phyloP scores from a whole-genome alignment of 768 basidiomycete species.

The Pilatotrama ljubarskyi region DNA sequence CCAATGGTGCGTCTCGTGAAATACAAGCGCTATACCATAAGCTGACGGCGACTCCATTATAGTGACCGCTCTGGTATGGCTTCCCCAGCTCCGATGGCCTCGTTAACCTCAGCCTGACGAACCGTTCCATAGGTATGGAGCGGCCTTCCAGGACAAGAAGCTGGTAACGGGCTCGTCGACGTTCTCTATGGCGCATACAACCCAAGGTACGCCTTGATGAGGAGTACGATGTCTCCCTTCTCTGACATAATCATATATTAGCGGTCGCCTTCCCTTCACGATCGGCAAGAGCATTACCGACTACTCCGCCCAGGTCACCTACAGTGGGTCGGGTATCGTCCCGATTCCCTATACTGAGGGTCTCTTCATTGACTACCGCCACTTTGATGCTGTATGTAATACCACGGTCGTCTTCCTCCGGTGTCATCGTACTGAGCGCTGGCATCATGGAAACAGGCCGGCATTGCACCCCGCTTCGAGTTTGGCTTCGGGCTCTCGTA shows the following conservation, averaged over 20 bases:
- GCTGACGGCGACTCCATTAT: background rate
- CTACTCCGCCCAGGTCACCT: constrained; percentile 45
- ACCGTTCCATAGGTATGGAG: constrained; percentile 42
- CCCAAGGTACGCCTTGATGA: constrained; percentile 43
- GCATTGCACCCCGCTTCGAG: constrained; percentile 76
- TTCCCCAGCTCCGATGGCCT: background rate
- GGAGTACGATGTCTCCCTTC: background rate
- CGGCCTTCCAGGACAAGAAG: constrained; percentile 70
- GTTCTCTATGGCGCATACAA: constrained; percentile 77
- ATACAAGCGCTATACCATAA: background rate
- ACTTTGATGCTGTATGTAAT: constrained; percentile 37
- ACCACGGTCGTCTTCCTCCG: background rate
- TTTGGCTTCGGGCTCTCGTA: constrained; percentile 91
- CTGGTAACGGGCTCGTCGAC: constrained; percentile 71
- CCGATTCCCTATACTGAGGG: constrained; percentile 66
- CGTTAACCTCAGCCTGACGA: background rate
- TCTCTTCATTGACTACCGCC: constrained; percentile 36
- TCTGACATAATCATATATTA: background rate
- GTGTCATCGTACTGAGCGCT: no score
- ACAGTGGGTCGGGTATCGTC: constrained; percentile 35
- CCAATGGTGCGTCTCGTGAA: constrained; percentile 44
- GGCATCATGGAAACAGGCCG: constrained; percentile 38
- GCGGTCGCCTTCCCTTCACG: constrained; percentile 69
- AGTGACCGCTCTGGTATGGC: constrained; percentile 12
- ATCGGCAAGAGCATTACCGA: constrained; percentile 61